Percentiles rank a stretch among this genome's conserved stretches.
phyloP scores from a whole-genome alignment of 352 stramenopile genomes.

The Globisporangium perplexum region DNA sequence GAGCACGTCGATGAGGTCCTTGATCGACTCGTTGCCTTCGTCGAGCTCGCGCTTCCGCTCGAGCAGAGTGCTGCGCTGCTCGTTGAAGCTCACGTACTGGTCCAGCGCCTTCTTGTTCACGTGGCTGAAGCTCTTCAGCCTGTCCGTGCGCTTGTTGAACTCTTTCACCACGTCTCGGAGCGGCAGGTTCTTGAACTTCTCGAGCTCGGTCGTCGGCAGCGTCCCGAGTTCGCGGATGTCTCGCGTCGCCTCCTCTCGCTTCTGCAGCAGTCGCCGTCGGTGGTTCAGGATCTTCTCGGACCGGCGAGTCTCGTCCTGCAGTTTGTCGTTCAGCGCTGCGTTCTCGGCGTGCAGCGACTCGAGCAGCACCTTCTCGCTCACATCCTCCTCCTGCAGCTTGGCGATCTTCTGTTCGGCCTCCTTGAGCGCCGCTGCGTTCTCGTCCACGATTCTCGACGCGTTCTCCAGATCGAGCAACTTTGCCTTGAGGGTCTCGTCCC shows the following conservation, averaged over 20 bases:
- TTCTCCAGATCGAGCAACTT: conserved; percentile 90
- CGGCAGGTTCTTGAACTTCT: conserved; percentile 85
- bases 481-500: conserved; percentile 70
- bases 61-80: conserved; percentile 88
- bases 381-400: conserved; percentile 43
- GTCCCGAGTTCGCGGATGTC: conserved; percentile 98
- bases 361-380: conserved; percentile 31
- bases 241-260: conserved; percentile 92
- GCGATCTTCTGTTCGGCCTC: conserved; percentile 55
- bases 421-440: conserved; percentile 57
- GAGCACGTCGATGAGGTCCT: conserved; percentile 86
- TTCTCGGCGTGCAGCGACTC: conserved; percentile 61
- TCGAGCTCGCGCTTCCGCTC: conserved; percentile 96
- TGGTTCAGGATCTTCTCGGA: conserved; percentile 85
- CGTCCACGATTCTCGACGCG: conserved; percentile 61
- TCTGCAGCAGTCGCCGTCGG: conserved; percentile 72
- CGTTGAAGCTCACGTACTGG: conserved; percentile 98
- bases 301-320: conserved; percentile 72
- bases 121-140: conserved; percentile 97
- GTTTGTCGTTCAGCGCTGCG: conserved; percentile 65
- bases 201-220: conserved; percentile 91
- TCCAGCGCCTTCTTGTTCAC: conserved; percentile 99
- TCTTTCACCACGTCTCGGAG: conserved; percentile 92
- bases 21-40: conserved; percentile 86
- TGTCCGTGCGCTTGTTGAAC: conserved; percentile 93